Evolutionary conservation across 116 monocot genomes (phyloP).

Genomic region (Dioscorea cayenensis): DNA sequence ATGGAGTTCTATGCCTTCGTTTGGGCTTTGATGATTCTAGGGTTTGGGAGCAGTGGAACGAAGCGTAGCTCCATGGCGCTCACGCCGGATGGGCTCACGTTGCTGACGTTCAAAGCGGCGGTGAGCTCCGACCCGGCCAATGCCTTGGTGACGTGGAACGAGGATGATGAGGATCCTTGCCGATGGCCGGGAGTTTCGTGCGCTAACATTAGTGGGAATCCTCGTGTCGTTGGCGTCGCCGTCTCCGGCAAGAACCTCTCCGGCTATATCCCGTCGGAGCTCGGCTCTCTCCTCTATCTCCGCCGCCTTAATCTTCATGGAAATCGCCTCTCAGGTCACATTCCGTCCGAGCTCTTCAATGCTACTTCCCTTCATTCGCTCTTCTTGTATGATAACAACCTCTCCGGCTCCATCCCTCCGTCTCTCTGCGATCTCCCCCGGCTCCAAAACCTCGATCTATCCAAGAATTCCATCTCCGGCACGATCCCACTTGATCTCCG

Average conservation of each 20-base stretch:
- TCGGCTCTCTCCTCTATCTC: constrained; percentile 66
- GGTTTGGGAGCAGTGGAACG: not conserved
- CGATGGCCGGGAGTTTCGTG: constrained; percentile 80
- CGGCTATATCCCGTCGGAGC: constrained; percentile 88
- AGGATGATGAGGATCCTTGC: constrained; percentile 60
- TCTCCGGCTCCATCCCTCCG: constrained; percentile 61
- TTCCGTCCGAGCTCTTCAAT: constrained; percentile 48
- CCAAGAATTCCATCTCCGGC: constrained; percentile 58
- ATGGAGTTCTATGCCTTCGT: not conserved
- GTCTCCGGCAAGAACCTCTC: constrained; percentile 71
- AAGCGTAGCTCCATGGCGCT: constrained; percentile 14
- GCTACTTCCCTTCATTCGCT: constrained; percentile 81
- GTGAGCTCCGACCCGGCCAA: constrained; percentile 59
- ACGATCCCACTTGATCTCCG: constrained; percentile 38
- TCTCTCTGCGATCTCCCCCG: constrained; percentile 51
- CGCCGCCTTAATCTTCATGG: constrained; percentile 71
- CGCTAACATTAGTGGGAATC: constrained; percentile 44
- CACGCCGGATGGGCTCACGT: constrained; percentile 71
- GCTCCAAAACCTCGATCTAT: constrained; percentile 86
- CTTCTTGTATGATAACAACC: constrained; percentile 77
- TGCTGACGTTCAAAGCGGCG: constrained; percentile 88
- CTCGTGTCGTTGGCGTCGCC: constrained; percentile 74
- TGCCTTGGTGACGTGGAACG: constrained; percentile 49
- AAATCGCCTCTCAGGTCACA: constrained; percentile 12
- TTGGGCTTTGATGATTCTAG: not conserved